A percentile compares a stretch with the other conserved stretches of the same genome.
These are phyloP conservation scores for Fusarium sp. DNA, from an alignment of 2,329 filamentous ascomycete species.

Conservation along the genomic window DNA sequence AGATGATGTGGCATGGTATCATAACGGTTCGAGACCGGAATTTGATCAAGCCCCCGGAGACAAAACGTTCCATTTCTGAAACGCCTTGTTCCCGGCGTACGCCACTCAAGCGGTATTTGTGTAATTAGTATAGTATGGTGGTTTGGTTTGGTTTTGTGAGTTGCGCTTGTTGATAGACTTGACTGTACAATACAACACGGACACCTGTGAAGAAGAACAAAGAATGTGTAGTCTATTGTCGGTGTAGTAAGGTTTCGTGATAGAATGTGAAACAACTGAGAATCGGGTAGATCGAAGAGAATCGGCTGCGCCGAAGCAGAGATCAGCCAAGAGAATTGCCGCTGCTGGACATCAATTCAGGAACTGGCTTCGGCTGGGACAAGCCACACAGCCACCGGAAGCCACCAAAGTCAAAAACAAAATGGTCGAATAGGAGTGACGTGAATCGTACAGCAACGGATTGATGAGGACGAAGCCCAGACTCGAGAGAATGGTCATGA, in stretches of 20 bases:
- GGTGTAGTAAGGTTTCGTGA: neutral
- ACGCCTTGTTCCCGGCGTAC: slow-evolving; percentile 16
- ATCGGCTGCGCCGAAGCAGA: slow-evolving; percentile 14
- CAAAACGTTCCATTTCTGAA: slow-evolving; percentile 21
- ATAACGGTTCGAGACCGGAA: slow-evolving; percentile 28
- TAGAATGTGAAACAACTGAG: slow-evolving; percentile 12
- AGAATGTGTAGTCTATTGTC: neutral
- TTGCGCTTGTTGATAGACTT: slow-evolving; percentile 21
- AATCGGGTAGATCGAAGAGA: slow-evolving; percentile 16
- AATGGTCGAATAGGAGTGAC: slow-evolving; percentile 19
- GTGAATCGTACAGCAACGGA: slow-evolving; percentile 8
- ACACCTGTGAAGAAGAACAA: neutral
- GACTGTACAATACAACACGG: slow-evolving; percentile 19
- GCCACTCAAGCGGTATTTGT: slow-evolving; percentile 23
- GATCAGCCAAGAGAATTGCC: slow-evolving; percentile 23
- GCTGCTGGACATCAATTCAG: slow-evolving; percentile 12
- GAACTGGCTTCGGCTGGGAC: slow-evolving; percentile 21
- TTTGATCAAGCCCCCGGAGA: slow-evolving; percentile 14
- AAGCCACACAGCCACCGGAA: slow-evolving; percentile 8
- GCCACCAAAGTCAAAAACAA: slow-evolving; percentile 30
- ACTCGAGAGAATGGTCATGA: slow-evolving; percentile 8
- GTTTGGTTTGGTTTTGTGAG: slow-evolving; percentile 5
- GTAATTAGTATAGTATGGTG: slow-evolving; percentile 21
- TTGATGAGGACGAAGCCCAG: slow-evolving; percentile 1
- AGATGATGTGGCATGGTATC: slow-evolving; percentile 21